These are phyloP conservation scores for Diutina neorugosa DNA, from an alignment of 1,139 yeast species.

Conservation along the genomic window DNA sequence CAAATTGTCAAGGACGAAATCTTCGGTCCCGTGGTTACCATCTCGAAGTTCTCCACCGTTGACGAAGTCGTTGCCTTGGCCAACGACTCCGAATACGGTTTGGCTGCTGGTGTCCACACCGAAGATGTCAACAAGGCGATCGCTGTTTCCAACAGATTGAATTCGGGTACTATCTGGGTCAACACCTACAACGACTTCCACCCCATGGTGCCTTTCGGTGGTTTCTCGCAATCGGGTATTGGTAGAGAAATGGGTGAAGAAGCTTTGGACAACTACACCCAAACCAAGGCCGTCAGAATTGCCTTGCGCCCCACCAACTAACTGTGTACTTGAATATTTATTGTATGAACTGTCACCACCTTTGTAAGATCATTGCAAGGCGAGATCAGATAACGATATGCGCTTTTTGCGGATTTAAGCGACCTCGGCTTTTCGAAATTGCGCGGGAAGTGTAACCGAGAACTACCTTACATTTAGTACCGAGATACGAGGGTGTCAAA, in stretches of 20 bases:
- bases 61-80: conserved; percentile 64
- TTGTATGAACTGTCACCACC: neutral
- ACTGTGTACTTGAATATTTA: neutral
- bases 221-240: conserved; percentile 77
- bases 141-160: conserved; percentile 51
- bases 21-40: conserved; percentile 76
- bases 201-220: conserved; percentile 75
- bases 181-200: conserved; percentile 81
- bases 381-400: neutral
- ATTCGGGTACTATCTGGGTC: conserved; percentile 80
- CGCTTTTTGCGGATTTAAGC: neutral
- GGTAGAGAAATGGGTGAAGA: conserved; percentile 89
- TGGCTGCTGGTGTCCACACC: conserved; percentile 82
- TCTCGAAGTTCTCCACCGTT: conserved; percentile 57
- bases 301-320: conserved; percentile 9
- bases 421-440: neutral
- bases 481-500: no score
- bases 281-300: conserved; percentile 68
- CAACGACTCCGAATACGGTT: conserved; percentile 66
- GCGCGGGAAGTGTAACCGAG: neutral
- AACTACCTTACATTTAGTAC: no score
- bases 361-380: no score
- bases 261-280: conserved; percentile 75
- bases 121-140: conserved; percentile 19
- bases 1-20: conserved; percentile 71